phyloP scores from a whole-genome alignment of 2,329 filamentous ascomycete genomes.

The Talaromyces albobiverticillius region DNA sequence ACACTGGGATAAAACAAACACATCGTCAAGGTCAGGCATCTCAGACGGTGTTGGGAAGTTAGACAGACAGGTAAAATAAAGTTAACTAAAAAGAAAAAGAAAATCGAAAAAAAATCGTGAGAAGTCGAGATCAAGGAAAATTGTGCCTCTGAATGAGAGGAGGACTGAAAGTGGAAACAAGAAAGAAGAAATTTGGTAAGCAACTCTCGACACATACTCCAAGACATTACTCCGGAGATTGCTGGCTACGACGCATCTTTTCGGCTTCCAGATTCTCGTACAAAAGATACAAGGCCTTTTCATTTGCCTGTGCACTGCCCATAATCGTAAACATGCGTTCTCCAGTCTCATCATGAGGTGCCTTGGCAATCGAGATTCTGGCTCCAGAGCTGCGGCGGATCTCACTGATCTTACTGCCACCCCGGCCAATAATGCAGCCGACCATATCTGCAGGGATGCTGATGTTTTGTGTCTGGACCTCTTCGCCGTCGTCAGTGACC shows the following conservation, averaged over 20 bases:
- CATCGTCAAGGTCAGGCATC: slow-evolving; percentile 1
- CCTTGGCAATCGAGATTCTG: slow-evolving; percentile 95
- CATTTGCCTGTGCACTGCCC: slow-evolving; percentile 88
- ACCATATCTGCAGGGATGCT: slow-evolving; percentile 99
- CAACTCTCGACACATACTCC: too few species aligned
- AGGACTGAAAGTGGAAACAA: neutral
- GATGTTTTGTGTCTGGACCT: slow-evolving; percentile 96
- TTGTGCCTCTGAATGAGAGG: slow-evolving; percentile 4
- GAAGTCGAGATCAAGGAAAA: slow-evolving; percentile 1
- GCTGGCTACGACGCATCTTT: slow-evolving; percentile 95
- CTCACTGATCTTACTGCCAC: slow-evolving; percentile 95
- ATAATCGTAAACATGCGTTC: slow-evolving; percentile 99
- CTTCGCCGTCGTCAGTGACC: slow-evolving; percentile 93
- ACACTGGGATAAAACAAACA: neutral
- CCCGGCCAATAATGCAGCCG: slow-evolving; percentile 96
- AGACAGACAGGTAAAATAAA: slow-evolving; percentile 1
- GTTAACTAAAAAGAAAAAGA: slow-evolving; percentile 6
- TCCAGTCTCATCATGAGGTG: slow-evolving; percentile 92
- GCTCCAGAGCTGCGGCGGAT: slow-evolving; percentile 96
- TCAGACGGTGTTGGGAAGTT: slow-evolving; percentile 6
- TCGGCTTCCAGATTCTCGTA: slow-evolving; percentile 99
- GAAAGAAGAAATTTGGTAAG: neutral
- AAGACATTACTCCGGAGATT: slow-evolving; percentile 53
- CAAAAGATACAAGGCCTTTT: slow-evolving; percentile 90
- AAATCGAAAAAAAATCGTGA: neutral